Conservation (phyloP, 225 moss, liverwort and hornwort species). For the Pseudisothecium myosuroides region DNA sequence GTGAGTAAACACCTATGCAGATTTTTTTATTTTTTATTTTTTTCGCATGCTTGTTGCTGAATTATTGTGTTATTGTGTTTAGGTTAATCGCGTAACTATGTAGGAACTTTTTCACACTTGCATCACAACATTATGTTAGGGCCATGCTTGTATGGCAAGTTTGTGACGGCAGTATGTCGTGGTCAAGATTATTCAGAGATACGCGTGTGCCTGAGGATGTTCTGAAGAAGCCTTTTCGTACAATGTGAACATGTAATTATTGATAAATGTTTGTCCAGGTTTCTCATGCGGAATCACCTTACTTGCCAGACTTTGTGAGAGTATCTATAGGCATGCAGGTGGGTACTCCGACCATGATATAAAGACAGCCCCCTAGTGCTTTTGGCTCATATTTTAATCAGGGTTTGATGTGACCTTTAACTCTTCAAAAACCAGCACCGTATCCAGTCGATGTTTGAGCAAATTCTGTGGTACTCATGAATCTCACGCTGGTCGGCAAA, state of each 20-base stretch:
- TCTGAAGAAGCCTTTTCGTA: not conserved
- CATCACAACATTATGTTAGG: not conserved
- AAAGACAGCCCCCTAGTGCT: not conserved
- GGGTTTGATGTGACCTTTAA: not conserved
- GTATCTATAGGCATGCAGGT: slow-evolving; percentile 83
- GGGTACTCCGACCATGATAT: not conserved
- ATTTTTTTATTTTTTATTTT: not conserved
- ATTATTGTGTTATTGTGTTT: not conserved
- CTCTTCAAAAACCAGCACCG: not conserved
- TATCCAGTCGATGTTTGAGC: not conserved
- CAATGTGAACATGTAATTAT: not conserved
- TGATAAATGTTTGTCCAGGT: slow-evolving; percentile 24
- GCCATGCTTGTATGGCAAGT: not conserved
- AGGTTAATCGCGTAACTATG: not conserved
- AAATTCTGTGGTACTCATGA: not conserved
- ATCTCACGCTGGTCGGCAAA: not conserved
- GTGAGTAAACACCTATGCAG: not conserved
- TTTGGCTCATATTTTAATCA: not conserved
- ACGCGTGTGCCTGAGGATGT: not conserved
- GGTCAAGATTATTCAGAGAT: not conserved
- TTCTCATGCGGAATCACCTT: slow-evolving; percentile 43
- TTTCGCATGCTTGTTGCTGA: not conserved
- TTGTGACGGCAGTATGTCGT: not conserved
- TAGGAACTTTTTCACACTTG: not conserved
- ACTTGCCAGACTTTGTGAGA: slow-evolving; percentile 59